phyloP scores from a whole-genome alignment of 106 monocot species.

The Dendrobium huoshanense region DNA sequence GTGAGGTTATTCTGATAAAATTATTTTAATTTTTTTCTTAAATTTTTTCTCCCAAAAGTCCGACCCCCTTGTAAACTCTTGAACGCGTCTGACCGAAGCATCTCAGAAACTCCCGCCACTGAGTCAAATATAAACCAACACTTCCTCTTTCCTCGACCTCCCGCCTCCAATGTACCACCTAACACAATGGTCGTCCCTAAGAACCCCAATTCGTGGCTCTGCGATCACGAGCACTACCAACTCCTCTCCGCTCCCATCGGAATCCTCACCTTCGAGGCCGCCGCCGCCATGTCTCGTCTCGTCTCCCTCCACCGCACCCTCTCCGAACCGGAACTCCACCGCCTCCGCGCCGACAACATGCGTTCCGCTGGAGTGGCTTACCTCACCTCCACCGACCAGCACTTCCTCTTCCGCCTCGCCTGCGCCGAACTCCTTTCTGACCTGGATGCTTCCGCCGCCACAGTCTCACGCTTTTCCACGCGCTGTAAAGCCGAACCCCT shows the following conservation, averaged over 20 bases:
- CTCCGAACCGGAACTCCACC: constrained; percentile 38
- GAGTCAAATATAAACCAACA: not conserved
- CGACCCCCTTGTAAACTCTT: not conserved
- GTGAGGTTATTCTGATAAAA: too few species aligned
- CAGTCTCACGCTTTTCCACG: constrained; percentile 33
- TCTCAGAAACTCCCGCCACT: not conserved
- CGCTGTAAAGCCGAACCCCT: constrained; percentile 20
- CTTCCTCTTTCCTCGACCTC: not conserved
- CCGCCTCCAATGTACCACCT: not conserved
- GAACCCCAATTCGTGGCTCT: not conserved
- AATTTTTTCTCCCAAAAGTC: too few species aligned
- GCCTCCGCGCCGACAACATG: constrained; percentile 45
- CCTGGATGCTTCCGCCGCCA: constrained; percentile 48
- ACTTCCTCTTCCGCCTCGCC: constrained; percentile 53
- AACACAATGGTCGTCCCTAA: not conserved
- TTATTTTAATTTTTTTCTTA: too few species aligned
- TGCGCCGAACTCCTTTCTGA: constrained; percentile 56
- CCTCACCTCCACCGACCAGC: constrained; percentile 67
- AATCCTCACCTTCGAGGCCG: not conserved
- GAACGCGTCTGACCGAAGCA: not conserved
- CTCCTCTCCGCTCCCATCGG: not conserved
- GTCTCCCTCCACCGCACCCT: constrained; percentile 55
- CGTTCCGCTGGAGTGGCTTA: constrained; percentile 68
- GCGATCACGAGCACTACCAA: not conserved
- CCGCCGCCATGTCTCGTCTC: constrained; percentile 44